Conservation (phyloP, 2,329 filamentous ascomycete species). For the Chrysoporthe puriensis region DNA sequence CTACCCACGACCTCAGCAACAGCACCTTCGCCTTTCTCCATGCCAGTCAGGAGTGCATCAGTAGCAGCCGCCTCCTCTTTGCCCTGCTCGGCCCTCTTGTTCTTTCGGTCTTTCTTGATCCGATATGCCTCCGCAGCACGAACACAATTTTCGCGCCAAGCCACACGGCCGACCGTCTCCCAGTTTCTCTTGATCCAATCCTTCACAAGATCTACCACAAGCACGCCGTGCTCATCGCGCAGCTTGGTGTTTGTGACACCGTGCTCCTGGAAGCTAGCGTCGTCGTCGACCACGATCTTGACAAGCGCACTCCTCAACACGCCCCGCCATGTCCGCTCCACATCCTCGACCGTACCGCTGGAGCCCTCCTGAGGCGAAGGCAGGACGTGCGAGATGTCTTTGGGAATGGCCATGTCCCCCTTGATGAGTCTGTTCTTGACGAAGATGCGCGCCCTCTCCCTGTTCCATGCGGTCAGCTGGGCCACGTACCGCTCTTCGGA, state of each 20-base stretch:
- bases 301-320: conserved; percentile 48
- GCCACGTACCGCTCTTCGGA: conserved; percentile 48
- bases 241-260: conserved; percentile 31
- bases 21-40: background rate
- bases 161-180: conserved; percentile 38
- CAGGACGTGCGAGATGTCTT: conserved; percentile 48
- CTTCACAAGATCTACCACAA: conserved; percentile 45
- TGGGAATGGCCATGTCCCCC: conserved; percentile 44
- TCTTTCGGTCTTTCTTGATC: conserved; percentile 14
- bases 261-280: conserved; percentile 43
- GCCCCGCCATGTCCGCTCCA: conserved; percentile 39
- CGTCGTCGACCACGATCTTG: conserved; percentile 52
- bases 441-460: conserved; percentile 39
- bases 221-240: conserved; percentile 46
- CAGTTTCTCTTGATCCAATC: conserved; percentile 48
- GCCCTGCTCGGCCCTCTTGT: background rate
- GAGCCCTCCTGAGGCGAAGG: conserved; percentile 34
- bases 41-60: background rate
- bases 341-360: background rate
- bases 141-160: conserved; percentile 31
- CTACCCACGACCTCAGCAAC: background rate
- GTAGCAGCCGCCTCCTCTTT: background rate
- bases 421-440: conserved; percentile 29
- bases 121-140: conserved; percentile 26
- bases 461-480: conserved; percentile 46